These are phyloP conservation scores for Gardenia jasminoides DNA, from an alignment of 257 asterid species.

Conservation along the genomic window DNA sequence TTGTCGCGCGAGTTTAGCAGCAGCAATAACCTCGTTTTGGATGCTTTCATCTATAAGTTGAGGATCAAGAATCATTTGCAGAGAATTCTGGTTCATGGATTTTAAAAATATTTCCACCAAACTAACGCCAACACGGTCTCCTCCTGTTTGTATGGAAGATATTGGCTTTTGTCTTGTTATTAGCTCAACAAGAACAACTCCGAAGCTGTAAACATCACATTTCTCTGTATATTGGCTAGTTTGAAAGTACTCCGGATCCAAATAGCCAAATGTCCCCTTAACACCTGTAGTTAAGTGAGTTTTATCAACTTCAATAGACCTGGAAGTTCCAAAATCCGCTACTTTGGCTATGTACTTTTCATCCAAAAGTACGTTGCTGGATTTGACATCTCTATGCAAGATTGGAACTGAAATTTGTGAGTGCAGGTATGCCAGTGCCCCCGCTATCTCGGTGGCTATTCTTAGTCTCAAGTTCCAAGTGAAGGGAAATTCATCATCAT, in stretches of 20 bases:
- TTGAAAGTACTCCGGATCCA: constrained; percentile 17
- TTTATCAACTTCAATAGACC: constrained; percentile 3
- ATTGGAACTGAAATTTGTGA: constrained; percentile 16
- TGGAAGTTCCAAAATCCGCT: constrained; percentile 19
- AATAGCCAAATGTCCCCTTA: constrained; percentile 18
- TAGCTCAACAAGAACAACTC: constrained; percentile 13
- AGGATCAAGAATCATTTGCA: constrained; percentile 1
- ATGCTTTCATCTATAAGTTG: background rate
- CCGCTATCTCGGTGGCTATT: constrained; percentile 22
- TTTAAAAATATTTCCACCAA: background rate
- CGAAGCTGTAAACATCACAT: background rate
- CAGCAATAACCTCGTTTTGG: background rate
- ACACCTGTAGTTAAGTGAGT: constrained; percentile 17
- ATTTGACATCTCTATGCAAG: constrained; percentile 20
- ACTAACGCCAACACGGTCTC: background rate
- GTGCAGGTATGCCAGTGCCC: background rate
- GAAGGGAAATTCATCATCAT: constrained; percentile 4
- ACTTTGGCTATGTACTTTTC: constrained; percentile 15
- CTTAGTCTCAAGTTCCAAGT: constrained; percentile 19
- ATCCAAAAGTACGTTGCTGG: constrained; percentile 18
- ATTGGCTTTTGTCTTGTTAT: constrained; percentile 17
- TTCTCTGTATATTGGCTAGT: constrained; percentile 10
- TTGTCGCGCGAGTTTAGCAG: background rate
- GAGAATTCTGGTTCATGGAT: background rate
- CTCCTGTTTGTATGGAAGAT: background rate